Evolutionary conservation across 1,139 yeast genomes (phyloP), one percentile per base, ranked within the genome.

Genomic region (Candida glucosophila): DNA sequence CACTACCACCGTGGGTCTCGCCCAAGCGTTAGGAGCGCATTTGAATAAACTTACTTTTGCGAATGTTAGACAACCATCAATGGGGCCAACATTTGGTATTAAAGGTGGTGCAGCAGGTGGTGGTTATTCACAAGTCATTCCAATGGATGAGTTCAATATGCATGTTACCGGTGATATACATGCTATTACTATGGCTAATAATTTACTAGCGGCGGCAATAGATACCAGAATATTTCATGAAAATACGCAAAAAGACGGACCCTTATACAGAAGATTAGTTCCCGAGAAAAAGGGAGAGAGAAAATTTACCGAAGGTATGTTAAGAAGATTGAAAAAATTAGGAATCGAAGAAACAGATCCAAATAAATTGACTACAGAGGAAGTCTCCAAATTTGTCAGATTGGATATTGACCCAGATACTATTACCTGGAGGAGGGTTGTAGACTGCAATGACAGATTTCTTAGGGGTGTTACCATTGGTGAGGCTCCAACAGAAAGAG

Each of bases 101-200:
- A 90, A 88, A 61, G 97, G 97, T 53, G 98, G 98, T 58, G 98
- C 98, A 37, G 97, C 98, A 12, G 98, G 98, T 51, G 98, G 98
- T 52, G 98, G 98, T 34, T 90, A 88, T 59, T 80, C 97, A 6
- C 97, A 90, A 62, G 97, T 90, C 26, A 86, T 90, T 48, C 98
- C 98, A 36, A 90, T 90, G 98, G 98, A 90, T 55, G 98, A 90
- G 58, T 90, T 90, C 68, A 90, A 90, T 66, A 76, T 90, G 82
- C 98, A 90, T 54, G 76, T 90, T 40, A 90, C 98, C 26, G 98
- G 98, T 55, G 98, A 90, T 55, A 88, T 90, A 42, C 98, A 90
- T 55, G 98, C 98, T 30, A 85, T 90, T 40, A 75, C 94, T 29
- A 88, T 88, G 67, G 97, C 98, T 28, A 88, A 86, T 55, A 90